Base-by-base conservation (phyloP, 331 rosid genomes). In the Telfairia occidentalis region DNA sequence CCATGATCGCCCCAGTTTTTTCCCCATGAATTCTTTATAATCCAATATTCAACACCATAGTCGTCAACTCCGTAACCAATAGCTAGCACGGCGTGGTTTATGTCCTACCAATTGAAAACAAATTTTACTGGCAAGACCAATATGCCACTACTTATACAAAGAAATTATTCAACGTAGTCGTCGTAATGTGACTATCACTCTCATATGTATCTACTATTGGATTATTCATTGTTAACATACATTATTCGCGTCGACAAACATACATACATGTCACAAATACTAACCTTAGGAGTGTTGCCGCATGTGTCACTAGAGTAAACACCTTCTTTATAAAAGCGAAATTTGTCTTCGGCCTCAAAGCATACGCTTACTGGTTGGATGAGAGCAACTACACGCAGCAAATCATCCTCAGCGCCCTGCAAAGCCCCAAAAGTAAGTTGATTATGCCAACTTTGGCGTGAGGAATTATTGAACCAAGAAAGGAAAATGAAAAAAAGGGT, bases 61-160 rank as follows among this genome's bases (percentile, higher is more conserved):
- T 81, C 40, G 81, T 92, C 93, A 6, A 77, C 86, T 71, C 98
- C 98, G 75, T 89, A 92, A 73, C 98, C 98, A 72, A 92, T 89
- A 15, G 96, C 98, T 49, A 92, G 83, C 81, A 89, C 97, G 18
- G 97, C 98, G 73, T 90, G 97, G 83, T 92, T 92, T 86, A 92
- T 96, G 76, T 92, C 98, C 98, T 92, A 88, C 79, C 78, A 78
- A 24, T 23, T 32, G 45, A n/a, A n/a, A n/a, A n/a, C n/a, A n/a
- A n/a, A n/a, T n/a, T n/a, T n/a, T n/a, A n/a, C n/a, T n/a, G n/a
- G n/a, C n/a, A n/a, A 59, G 8, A 30, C 23, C 32, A n/a, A n/a
- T n/a, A 76, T 43, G 42, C 60, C 24, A 55, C n/a, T 55, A 37
- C 53, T 53, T 38, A 35, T n/a, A n/a, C n/a, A n/a, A n/a, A n/a